Conservation (phyloP, 352 stramenopile species). For the Phytophthora palmivora region DNA sequence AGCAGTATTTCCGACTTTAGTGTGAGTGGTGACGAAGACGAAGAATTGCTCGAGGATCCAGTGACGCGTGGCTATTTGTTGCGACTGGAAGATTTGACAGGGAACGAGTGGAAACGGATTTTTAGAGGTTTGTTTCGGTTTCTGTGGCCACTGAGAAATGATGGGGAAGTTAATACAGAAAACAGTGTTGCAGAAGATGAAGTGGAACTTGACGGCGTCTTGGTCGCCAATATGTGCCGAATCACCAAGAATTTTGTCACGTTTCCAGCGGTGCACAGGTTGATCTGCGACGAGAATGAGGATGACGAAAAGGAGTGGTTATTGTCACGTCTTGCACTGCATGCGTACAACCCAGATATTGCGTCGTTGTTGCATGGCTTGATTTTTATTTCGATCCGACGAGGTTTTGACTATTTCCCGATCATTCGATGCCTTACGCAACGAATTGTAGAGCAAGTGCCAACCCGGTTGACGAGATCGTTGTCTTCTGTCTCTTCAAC, state of each 20-base stretch:
- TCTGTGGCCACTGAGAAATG: conserved; percentile 40
- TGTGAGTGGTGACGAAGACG: conserved; percentile 33
- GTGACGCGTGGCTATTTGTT: conserved; percentile 69
- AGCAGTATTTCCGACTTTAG: conserved; percentile 53
- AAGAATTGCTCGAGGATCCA: conserved; percentile 35
- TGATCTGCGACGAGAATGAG: conserved; percentile 55
- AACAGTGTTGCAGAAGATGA: conserved; percentile 25
- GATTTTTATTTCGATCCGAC: conserved; percentile 65
- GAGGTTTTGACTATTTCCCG: conserved; percentile 46
- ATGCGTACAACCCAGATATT: conserved; percentile 75
- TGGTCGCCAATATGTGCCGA: conserved; percentile 74
- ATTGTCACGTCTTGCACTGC: conserved; percentile 48
- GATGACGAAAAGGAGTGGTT: conserved; percentile 46
- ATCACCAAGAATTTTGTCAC: conserved; percentile 77
- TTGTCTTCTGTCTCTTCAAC: conserved; percentile 49
- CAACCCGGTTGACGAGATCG: conserved; percentile 34
- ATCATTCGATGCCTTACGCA: conserved; percentile 65
- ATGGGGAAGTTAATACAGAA: conserved; percentile 11
- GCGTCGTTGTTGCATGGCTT: conserved; percentile 67
- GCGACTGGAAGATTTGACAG: conserved; percentile 69
- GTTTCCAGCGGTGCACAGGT: conserved; percentile 66
- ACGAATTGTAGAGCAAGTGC: conserved; percentile 54
- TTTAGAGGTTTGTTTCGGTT: conserved; percentile 69
- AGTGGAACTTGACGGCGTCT: conserved; percentile 57
- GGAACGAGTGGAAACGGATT: conserved; percentile 73